Evolutionary conservation across 2,329 filamentous ascomycete species (phyloP).

Genomic region (Myriangium duriaei): DNA sequence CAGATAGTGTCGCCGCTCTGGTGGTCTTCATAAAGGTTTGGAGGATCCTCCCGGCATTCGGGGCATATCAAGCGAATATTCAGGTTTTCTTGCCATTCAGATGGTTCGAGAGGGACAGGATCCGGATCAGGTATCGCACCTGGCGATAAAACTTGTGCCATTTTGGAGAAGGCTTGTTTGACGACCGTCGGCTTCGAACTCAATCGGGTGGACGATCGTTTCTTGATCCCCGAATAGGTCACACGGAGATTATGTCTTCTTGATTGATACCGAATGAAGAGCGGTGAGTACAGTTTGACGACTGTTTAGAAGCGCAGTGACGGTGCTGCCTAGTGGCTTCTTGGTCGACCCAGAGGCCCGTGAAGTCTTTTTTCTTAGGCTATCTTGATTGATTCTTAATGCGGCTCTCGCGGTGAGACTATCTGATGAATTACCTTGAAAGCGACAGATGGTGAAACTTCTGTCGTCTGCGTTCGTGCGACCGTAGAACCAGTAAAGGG

Average conservation of each 20-base stretch:
- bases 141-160: conserved; percentile 30
- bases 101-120: conserved; percentile 23
- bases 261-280: conserved; percentile 46
- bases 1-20: conserved; percentile 89
- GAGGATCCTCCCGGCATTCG: conserved; percentile 85
- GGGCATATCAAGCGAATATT: conserved; percentile 76
- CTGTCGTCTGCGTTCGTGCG: conserved; percentile 8
- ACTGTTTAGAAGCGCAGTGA: conserved; percentile 12
- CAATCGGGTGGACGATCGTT: conserved; percentile 27
- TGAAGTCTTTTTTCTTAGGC: background rate
- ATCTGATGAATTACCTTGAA: background rate
- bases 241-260: conserved; percentile 34
- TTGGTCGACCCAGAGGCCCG: no score
- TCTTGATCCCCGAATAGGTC: conserved; percentile 32
- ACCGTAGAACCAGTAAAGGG: conserved; percentile 47
- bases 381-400: background rate
- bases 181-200: conserved; percentile 12
- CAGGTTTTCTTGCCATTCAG: conserved; percentile 66
- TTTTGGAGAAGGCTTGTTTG: conserved; percentile 15
- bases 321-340: background rate
- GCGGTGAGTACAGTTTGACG: conserved; percentile 60
- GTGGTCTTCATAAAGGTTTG: conserved; percentile 85
- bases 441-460: conserved; percentile 1
- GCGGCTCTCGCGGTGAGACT: background rate
- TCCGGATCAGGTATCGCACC: conserved; percentile 31